These are phyloP conservation scores for Trichosporon faecale DNA, from an alignment of 1,284 basidiomycete species.

Conservation along the genomic window DNA sequence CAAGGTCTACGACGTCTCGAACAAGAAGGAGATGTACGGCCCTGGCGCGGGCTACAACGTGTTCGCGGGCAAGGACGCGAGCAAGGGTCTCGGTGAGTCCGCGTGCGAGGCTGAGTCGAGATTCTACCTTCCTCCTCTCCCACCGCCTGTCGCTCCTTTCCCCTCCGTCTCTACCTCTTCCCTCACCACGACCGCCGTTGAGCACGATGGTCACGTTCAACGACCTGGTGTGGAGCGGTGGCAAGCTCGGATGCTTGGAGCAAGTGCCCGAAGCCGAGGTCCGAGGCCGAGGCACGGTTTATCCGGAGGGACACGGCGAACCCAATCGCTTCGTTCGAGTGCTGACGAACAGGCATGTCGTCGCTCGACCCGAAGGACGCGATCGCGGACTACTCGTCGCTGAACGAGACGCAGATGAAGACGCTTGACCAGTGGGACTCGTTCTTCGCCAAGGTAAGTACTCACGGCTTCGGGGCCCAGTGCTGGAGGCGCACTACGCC, in stretches of 20 bases:
- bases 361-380: conserved; percentile 85
- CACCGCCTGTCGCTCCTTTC: no score
- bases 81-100: conserved; percentile 67
- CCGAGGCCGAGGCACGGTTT: background rate
- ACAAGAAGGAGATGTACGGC: conserved; percentile 53
- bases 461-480: no score
- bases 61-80: conserved; percentile 84
- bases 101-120: no score
- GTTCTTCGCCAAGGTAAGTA: conserved; percentile 65
- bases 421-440: conserved; percentile 86
- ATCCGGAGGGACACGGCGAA: background rate
- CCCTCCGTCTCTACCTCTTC: no score
- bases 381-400: conserved; percentile 74
- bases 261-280: background rate
- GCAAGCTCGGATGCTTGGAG: background rate
- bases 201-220: no score
- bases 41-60: conserved; percentile 51
- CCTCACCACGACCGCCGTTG: no score
- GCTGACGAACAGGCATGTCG: conserved; percentile 57
- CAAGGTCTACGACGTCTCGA: conserved; percentile 52
- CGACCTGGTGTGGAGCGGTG: no score
- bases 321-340: no score
- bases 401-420: conserved; percentile 73
- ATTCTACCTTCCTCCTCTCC: background rate
- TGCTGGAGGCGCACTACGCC: no score